Evolutionary conservation across 768 basidiomycete species (phyloP), one percentile per base, ranked within the genome.

Genomic region (Phylloporus scabripes): DNA sequence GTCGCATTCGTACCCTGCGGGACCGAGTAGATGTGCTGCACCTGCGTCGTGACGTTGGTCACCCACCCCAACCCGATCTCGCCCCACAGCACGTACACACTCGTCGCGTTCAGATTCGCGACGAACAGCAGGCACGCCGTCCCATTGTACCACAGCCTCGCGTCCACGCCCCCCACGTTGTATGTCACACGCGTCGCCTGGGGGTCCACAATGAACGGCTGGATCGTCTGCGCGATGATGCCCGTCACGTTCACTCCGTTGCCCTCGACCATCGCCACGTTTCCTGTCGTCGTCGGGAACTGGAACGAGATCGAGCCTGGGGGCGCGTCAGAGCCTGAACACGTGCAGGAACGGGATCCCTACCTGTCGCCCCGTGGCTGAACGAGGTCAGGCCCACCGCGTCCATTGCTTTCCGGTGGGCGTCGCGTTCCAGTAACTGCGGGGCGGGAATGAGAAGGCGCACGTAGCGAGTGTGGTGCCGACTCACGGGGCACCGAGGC

Each of bases 401-500:
- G 47, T 33, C 67, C 64, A 68, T 39, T 67, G 28, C 24, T 50
- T 37, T 14, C 66, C 67, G 0, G 58, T 64, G 1, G 64, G 66
- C 4, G 57, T 64, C n/a, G 37, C 53, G 50, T n/a, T 54, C 65
- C 65, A 66, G 49, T 58, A 68, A 33, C 66, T 66, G 33, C 11
- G 37, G 28, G 12, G 7, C 10, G 10, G 15, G 17, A 7, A 1
- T 65, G 12, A 55, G 38, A 21, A 3, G 6, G 26, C 5, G 36
- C 2, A 10, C 5, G 2, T 2, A 17, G 2, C 2, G 7, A 6
- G 7, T 12, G 15, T 18, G 5, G 10, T 20, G 1, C 31, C 1
- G 4, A 57, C 66, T 50, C 23, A 73, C 70, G 37, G 37, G 2
- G 58, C 58, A n/a, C 58, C 64, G 48, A 74, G 74, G n/a, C 85